Base-by-base conservation (phyloP, 176 grass and related monocot species). In the Triticum monococcum region DNA sequence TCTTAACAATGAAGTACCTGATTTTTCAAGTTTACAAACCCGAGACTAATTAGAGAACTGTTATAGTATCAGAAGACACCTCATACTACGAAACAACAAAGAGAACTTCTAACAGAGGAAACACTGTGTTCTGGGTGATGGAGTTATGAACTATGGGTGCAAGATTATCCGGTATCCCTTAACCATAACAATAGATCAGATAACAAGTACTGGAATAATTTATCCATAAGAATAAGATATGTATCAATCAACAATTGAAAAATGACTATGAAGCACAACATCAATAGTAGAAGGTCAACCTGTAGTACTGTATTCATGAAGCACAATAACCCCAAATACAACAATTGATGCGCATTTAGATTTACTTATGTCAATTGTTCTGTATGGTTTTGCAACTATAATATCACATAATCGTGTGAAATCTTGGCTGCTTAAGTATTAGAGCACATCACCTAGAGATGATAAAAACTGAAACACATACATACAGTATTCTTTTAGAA, bases 1-100 rank as follows among this genome's bases (percentile, higher is more conserved):
- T 99, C 91, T 99, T 99, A 82, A 99, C 97, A 92, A 99, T 99
- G 82, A 99, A 99, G 86, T 99, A 99, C 97, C 97, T 99, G 67
- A 45, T 74, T 54, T 87, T 86, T 93, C 89, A 84, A 80, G 87
- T 78, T 81, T 88, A 86, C 75, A n/a, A 94, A 95, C 32, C 84
- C 37, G 78, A 80, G 81, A 74, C 8, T 80, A 43, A 88, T 97
- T 87, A 93, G 87, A 88, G 57, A 75, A 57, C 80, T 40, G 23
- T 54, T 88, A 10, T 38, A 75, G 38, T 59, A 85, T 80, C 18
- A 79, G 13, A 78, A 48, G 7, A 90, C 64, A 84, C 23, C 61
- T 56, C 63, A 33, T 40, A 64, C 60, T 20, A 64, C 24, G 11
- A 81, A 79, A 79, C 8, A 79, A 78, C 65, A 69, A 80, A 61